Evolutionary conservation across 2,329 filamentous ascomycete genomes (phyloP), one percentile per base, ranked within the genome.

Genomic region (Hirsutella minnesotensis): DNA sequence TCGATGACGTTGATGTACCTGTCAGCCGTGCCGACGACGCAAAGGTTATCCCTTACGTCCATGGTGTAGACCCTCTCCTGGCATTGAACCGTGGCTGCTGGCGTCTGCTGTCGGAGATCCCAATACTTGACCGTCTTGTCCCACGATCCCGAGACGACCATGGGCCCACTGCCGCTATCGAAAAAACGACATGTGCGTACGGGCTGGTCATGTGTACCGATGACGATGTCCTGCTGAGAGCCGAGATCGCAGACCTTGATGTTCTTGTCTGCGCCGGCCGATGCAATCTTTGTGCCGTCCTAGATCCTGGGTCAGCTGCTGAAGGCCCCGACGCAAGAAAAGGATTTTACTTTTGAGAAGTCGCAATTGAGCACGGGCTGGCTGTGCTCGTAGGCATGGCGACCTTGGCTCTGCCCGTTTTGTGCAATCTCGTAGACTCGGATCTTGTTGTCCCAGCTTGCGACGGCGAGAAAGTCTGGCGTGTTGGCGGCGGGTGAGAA

Each of bases 361-460:
- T 88, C 83, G 49, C 83, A 82, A 58, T 79, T 84, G 47, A 98
- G 68, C 3, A 94, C 89, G 3, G 89, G 87, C 37, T 75, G 86
- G 51, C 87, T 83, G 64, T 94, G 86, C 52, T 94, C 84, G 58
- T 92, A 94, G 46, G 83, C 69, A 49, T 87, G 87, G 57, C 89
- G 90, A 40, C 87, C 88, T 59, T 87, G 79, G 56, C 84, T 90
- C 58, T 84, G 77, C 36, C 88, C 87, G 51, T 79, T 79, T 44
- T 66, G 67, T 50, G 82, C 79, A 59, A 96, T 87, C 63, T 96
- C 87, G 67, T 96, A 98, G 59, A 98, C 90, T 57, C 89, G 83
- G 49, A 96, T 87, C 63, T 95, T 94, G 70, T 94, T 94, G 66
- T 98, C 92, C 92, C 92, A 98, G 54, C 87, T 95, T 39, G 87